Conservation (phyloP, 2,329 filamentous ascomycete species). For the Trichoderma hamatum region DNA sequence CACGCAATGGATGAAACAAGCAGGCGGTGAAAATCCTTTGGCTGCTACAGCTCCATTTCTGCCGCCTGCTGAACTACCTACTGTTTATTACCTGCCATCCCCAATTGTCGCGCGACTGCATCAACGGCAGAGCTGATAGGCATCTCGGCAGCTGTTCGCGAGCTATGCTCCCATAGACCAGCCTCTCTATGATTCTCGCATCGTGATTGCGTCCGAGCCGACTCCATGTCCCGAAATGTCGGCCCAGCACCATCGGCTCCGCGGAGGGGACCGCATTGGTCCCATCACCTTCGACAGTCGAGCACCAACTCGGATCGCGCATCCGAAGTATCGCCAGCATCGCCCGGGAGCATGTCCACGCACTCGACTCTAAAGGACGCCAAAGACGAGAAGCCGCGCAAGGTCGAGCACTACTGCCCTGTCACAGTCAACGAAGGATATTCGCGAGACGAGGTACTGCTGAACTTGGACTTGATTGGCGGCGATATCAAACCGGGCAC, state of each 20-base stretch:
- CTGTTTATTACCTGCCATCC: neutral
- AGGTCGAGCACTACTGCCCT: constrained; percentile 53
- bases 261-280: constrained; percentile 54
- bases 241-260: constrained; percentile 45
- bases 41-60: constrained; percentile 26
- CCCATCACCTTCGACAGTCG: constrained; percentile 58
- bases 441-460: constrained; percentile 74
- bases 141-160: neutral
- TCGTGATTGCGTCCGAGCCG: constrained; percentile 30
- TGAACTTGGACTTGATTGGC: constrained; percentile 74
- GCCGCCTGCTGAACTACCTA: constrained; percentile 21
- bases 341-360: constrained; percentile 54
- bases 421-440: constrained; percentile 72
- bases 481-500: constrained; percentile 65
- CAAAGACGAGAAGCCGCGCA: constrained; percentile 40
- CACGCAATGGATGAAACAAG: constrained; percentile 23
- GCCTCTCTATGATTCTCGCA: constrained; percentile 18
- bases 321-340: constrained; percentile 46
- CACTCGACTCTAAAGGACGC: constrained; percentile 50
- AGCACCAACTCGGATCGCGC: constrained; percentile 53
- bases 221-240: constrained; percentile 48
- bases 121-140: neutral
- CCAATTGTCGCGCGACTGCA: constrained; percentile 11
- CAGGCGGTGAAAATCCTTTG: constrained; percentile 25
- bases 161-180: constrained; percentile 26